Evolutionary conservation across 2,329 filamentous ascomycete species (phyloP).

Genomic region (Pseudonectria foliicola): DNA sequence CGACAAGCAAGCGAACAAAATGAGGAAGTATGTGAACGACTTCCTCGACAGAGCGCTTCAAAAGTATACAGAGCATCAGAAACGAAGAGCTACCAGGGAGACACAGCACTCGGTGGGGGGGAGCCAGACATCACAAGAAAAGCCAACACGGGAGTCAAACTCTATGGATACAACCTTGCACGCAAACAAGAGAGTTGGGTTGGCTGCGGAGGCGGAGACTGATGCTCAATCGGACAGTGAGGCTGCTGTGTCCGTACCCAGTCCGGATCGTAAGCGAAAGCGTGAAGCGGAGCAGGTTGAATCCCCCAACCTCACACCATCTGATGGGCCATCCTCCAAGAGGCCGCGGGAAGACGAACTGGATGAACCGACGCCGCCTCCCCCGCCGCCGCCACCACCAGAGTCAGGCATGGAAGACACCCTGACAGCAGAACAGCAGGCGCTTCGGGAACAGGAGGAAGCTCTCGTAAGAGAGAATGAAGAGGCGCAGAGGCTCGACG

Average conservation of each 20-base stretch:
- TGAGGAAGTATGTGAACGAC: constrained; percentile 76
- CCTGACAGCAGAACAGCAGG: constrained; percentile 36
- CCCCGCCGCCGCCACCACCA: constrained; percentile 42
- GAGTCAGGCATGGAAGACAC: constrained; percentile 30
- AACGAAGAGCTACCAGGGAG: constrained; percentile 46
- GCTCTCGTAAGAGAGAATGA: constrained; percentile 46
- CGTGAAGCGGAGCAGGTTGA: constrained; percentile 34
- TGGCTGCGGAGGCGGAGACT: constrained; percentile 28
- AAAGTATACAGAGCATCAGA: constrained; percentile 64
- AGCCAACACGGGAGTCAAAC: constrained; percentile 4
- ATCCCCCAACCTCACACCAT: constrained; percentile 41
- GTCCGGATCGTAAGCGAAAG: constrained; percentile 58
- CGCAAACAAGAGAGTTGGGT: constrained; percentile 14
- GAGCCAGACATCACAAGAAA: constrained; percentile 6
- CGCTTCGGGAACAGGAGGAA: constrained; percentile 43
- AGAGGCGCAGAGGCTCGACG: constrained; percentile 45
- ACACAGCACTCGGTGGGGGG: constrained; percentile 18
- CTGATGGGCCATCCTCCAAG: constrained; percentile 50
- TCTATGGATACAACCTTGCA: constrained; percentile 2
- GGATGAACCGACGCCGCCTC: constrained; percentile 34
- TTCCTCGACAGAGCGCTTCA: constrained; percentile 80
- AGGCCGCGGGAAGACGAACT: constrained; percentile 41
- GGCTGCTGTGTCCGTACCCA: constrained; percentile 36
- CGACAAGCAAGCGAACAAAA: constrained; percentile 70
- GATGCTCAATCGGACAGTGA: constrained; percentile 37